Conservation (phyloP, 2,329 filamentous ascomycete species). For the Venturia oleaginea region DNA sequence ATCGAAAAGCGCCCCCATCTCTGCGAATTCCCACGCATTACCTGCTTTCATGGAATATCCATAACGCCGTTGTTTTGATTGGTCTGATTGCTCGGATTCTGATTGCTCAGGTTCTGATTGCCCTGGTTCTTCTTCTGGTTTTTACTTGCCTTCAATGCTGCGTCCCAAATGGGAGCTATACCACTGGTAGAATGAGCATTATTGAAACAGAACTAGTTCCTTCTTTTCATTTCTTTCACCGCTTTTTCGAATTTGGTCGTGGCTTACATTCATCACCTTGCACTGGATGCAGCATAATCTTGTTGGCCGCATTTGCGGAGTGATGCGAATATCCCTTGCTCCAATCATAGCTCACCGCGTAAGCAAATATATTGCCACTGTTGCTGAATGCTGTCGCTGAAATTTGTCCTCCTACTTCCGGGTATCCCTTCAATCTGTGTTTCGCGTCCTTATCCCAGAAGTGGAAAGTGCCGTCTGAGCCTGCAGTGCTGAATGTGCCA, state of each 20-base stretch:
- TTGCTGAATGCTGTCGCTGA: slow-evolving; percentile 86
- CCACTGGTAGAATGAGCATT: neutral
- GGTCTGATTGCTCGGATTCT: neutral
- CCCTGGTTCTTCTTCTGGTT: neutral
- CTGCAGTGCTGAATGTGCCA: slow-evolving; percentile 96
- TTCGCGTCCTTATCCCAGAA: slow-evolving; percentile 70
- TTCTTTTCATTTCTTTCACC: neutral
- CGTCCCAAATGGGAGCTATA: neutral
- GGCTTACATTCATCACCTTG: slow-evolving; percentile 42
- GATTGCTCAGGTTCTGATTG: neutral
- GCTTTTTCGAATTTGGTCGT: slow-evolving; percentile 37
- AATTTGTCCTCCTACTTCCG: slow-evolving; percentile 62
- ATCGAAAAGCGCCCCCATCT: neutral
- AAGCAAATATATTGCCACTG: slow-evolving; percentile 54
- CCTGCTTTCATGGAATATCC: neutral
- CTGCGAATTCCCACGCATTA: neutral
- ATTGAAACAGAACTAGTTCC: neutral
- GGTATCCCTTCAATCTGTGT: slow-evolving; percentile 55
- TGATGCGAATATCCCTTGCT: slow-evolving; percentile 90
- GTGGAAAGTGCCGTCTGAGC: slow-evolving; percentile 91
- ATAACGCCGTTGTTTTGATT: neutral
- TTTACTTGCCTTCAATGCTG: neutral
- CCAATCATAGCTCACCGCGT: slow-evolving; percentile 92
- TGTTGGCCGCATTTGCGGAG: slow-evolving; percentile 47
- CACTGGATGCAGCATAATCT: slow-evolving; percentile 43